Percentiles rank a stretch among this genome's conserved stretches.
These are phyloP conservation scores for Marsdenia floribunda DNA, from an alignment of 257 asterid species.

Conservation along the genomic window DNA sequence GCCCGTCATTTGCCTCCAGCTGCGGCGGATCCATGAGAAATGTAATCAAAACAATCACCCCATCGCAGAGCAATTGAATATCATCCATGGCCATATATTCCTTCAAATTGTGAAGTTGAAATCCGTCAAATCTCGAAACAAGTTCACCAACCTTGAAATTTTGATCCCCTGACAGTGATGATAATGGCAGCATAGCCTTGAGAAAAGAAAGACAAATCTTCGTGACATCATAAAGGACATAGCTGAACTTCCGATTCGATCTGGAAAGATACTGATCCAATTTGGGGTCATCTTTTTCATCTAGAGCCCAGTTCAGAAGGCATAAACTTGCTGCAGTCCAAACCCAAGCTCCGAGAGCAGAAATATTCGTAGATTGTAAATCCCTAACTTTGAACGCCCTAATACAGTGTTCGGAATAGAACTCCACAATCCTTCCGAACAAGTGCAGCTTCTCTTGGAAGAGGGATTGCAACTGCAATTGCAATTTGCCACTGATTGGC, in stretches of 20 bases:
- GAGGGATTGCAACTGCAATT: background rate
- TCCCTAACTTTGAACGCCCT: background rate
- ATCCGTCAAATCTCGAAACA: background rate
- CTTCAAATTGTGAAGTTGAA: background rate
- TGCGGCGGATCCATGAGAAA: constrained; percentile 2
- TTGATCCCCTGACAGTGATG: no score
- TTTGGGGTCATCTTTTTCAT: background rate
- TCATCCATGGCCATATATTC: background rate
- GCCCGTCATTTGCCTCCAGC: background rate
- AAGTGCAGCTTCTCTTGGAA: background rate
- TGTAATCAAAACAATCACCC: constrained; percentile 5
- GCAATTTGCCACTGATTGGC: background rate
- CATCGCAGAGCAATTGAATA: constrained; percentile 3
- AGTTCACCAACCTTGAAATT: background rate
- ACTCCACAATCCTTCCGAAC: background rate
- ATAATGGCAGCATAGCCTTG: background rate
- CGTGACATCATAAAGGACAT: background rate
- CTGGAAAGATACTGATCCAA: background rate
- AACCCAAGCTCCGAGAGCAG: background rate
- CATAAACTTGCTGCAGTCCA: background rate
- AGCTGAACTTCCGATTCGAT: no score
- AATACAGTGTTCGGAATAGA: background rate
- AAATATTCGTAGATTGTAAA: no score
- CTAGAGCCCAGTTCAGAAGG: constrained; percentile 2
- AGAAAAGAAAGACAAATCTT: background rate